These are phyloP conservation scores for Solanum neorickii DNA, from an alignment of 257 asterid genomes.

Conservation along the genomic window DNA sequence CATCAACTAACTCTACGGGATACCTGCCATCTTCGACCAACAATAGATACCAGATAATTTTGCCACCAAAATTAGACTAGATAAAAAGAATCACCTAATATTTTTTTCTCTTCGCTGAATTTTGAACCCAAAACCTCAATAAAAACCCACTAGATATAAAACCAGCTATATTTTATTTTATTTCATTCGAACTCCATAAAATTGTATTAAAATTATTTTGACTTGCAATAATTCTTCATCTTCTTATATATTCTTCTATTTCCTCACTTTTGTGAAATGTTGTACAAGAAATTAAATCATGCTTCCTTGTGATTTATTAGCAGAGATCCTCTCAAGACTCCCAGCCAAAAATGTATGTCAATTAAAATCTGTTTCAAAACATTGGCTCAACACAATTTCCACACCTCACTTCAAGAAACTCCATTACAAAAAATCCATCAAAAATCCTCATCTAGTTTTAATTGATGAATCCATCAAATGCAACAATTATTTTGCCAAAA, in stretches of 20 bases:
- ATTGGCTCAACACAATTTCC: not conserved
- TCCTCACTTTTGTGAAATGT: not conserved
- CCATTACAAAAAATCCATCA: not conserved
- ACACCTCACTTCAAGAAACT: not conserved
- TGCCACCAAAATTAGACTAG: too few species aligned
- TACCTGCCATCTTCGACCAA: accelerated
- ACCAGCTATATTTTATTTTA: too few species aligned
- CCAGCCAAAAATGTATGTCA: not conserved
- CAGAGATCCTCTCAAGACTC: not conserved
- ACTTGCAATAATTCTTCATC: too few species aligned
- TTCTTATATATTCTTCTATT: too few species aligned
- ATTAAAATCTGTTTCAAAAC: not conserved
- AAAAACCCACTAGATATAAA: too few species aligned
- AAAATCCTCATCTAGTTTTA: not conserved
- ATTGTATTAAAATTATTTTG: too few species aligned
- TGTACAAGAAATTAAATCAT: not conserved
- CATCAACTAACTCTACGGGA: too few species aligned
- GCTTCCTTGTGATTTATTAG: not conserved
- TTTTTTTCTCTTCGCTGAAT: too few species aligned
- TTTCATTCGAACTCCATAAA: too few species aligned
- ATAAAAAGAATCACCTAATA: too few species aligned
- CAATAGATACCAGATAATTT: too few species aligned
- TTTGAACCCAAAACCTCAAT: too few species aligned
- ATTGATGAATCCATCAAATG: not conserved
- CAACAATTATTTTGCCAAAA: not conserved